Conservation (phyloP, 305 asterid species). For the Rubia tinctorum region DNA sequence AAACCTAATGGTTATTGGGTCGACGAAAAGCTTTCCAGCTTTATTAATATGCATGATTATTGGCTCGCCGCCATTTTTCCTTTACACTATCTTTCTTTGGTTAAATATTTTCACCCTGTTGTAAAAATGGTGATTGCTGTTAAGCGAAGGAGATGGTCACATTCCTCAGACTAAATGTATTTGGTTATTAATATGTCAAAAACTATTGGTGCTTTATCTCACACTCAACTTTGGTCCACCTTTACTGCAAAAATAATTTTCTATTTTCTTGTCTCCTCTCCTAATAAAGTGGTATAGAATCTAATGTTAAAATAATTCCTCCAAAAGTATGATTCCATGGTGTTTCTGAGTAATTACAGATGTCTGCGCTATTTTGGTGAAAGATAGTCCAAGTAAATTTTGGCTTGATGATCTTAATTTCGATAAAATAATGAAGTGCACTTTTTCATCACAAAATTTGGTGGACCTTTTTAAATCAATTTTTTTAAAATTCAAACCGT, state of each 20-base stretch:
- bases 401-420: too few relatives aligned
- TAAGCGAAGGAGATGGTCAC: not conserved
- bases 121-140: not conserved
- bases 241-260: conserved; percentile 24
- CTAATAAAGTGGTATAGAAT: conserved; percentile 11
- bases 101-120: not conserved
- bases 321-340: too few relatives aligned
- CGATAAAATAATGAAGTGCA: too few relatives aligned
- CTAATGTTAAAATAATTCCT: not conserved
- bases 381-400: too few relatives aligned
- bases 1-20: too few relatives aligned
- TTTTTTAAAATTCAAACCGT: too few relatives aligned
- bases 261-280: conserved; percentile 24
- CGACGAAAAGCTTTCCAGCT: too few relatives aligned
- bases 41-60: too few relatives aligned
- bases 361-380: too few relatives aligned
- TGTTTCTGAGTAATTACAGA: too few relatives aligned
- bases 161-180: not conserved
- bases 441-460: too few relatives aligned
- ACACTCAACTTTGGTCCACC: conserved; percentile 8
- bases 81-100: not conserved
- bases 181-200: not conserved
- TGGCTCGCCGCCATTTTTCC: not conserved
- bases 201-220: conserved; percentile 4
- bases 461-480: too few relatives aligned